Percentiles rank a stretch among this genome's conserved stretches.
Evolutionary conservation across 208 protist species (phyloP).

Genomic region (Zelonia costaricensis): DNA sequence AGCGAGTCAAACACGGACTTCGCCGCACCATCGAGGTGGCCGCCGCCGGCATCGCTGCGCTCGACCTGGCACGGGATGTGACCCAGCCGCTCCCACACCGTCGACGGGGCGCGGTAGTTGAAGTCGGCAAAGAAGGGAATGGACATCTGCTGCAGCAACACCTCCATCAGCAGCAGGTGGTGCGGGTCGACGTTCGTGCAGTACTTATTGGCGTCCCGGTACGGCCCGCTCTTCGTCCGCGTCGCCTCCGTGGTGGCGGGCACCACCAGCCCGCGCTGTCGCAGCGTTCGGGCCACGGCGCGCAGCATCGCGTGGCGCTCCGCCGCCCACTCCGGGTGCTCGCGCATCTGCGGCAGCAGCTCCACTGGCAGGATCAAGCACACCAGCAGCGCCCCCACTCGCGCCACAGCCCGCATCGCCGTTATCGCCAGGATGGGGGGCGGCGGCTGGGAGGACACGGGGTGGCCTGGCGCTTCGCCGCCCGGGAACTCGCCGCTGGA

Average conservation of each 20-base stretch:
- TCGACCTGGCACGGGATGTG: constrained; percentile 13
- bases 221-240: too few species aligned
- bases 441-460: too few species aligned
- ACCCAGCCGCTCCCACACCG: constrained; percentile 44
- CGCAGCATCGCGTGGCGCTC: constrained; percentile 18
- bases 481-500: too few species aligned
- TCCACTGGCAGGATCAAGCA: constrained; percentile 19
- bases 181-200: constrained; percentile 29
- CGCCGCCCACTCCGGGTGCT: constrained; percentile 10
- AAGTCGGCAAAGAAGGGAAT: constrained; percentile 69
- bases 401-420: constrained; percentile 13
- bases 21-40: not conserved
- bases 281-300: constrained; percentile 17
- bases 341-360: constrained; percentile 12
- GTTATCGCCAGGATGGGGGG: constrained; percentile 25
- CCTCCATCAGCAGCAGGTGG: constrained; percentile 44
- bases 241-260: constrained; percentile 1
- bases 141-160: constrained; percentile 45
- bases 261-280: constrained; percentile 22
- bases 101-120: constrained; percentile 32
- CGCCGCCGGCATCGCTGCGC: not conserved
- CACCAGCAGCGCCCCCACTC: constrained; percentile 21
- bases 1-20: constrained; percentile 1
- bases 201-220: constrained; percentile 1
- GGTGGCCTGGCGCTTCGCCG: too few species aligned